Conservation (phyloP, 2,329 filamentous ascomycete species). For the Clarireedia monteithiana region DNA sequence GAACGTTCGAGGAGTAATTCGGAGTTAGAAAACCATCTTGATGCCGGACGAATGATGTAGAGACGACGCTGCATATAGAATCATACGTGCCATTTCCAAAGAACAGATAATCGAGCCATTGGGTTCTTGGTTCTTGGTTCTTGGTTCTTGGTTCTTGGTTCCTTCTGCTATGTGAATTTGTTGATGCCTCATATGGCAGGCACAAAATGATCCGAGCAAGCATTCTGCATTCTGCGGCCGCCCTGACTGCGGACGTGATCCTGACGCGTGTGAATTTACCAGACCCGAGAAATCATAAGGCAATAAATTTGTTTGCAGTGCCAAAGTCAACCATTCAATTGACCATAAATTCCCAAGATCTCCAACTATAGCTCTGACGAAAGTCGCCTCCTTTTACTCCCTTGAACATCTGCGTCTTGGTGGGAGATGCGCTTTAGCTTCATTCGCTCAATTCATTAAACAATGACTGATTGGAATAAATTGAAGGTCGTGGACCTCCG, state of each 20-base stretch:
- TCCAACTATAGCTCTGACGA: too few species aligned
- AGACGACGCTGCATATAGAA: background rate
- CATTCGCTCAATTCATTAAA: background rate
- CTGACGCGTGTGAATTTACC: conserved; percentile 5
- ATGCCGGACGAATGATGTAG: background rate
- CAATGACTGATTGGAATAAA: conserved; percentile 45
- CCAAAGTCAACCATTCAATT: background rate
- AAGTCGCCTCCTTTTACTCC: background rate
- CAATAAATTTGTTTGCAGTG: conserved; percentile 4
- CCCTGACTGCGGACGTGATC: background rate
- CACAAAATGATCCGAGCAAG: background rate
- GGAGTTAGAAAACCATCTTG: background rate
- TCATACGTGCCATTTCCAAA: too few species aligned
- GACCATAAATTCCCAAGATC: background rate
- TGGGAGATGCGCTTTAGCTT: background rate
- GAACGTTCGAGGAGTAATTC: background rate
- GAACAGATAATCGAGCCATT: too few species aligned
- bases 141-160: too few species aligned
- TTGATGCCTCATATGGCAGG: background rate
- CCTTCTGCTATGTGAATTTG: too few species aligned
- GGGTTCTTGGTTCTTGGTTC: too few species aligned
- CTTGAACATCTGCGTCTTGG: background rate
- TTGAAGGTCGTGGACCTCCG: conserved; percentile 71
- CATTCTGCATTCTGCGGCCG: background rate
- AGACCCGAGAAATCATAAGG: background rate